Evolutionary conservation across 2,329 filamentous ascomycete genomes (phyloP).

Genomic region (Fusarium miscanthi): DNA sequence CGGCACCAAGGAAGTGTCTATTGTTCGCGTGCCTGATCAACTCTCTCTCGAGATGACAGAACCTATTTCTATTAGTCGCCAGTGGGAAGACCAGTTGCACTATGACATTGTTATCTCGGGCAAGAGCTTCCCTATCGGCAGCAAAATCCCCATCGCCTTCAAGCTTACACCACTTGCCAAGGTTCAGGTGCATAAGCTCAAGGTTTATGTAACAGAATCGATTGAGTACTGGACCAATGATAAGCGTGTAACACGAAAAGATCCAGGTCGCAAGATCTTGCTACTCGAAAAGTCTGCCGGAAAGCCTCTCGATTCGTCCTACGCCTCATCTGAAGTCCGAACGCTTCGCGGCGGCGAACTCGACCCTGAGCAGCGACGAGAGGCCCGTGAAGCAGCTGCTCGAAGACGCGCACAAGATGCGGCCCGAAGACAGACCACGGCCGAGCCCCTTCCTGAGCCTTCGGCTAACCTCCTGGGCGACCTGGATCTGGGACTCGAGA

Average conservation of each 20-base stretch:
- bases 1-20: conserved; percentile 81
- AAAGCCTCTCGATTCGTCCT: conserved; percentile 77
- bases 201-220: conserved; percentile 90
- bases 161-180: conserved; percentile 93
- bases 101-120: conserved; percentile 97
- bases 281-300: conserved; percentile 91
- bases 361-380: conserved; percentile 58
- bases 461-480: conserved; percentile 83
- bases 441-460: conserved; percentile 60
- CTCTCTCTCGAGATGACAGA: conserved; percentile 91
- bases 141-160: conserved; percentile 91
- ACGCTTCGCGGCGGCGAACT: conserved; percentile 85
- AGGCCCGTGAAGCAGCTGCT: conserved; percentile 60
- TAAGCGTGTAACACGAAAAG: conserved; percentile 84
- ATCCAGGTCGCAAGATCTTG: conserved; percentile 84
- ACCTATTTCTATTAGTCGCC: conserved; percentile 91
- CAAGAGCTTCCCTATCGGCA: conserved; percentile 91
- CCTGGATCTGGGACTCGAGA: conserved; percentile 75
- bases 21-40: conserved; percentile 88
- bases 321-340: conserved; percentile 78
- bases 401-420: conserved; percentile 66
- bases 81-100: conserved; percentile 94
- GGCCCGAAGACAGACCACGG: conserved; percentile 52
- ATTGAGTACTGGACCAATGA: conserved; percentile 92
- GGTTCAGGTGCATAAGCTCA: conserved; percentile 91